A percentile compares a stretch with the other conserved stretches of the same genome.
These are phyloP conservation scores for Ogataea corticis DNA, from an alignment of 805 yeast genomes.

Conservation along the genomic window DNA sequence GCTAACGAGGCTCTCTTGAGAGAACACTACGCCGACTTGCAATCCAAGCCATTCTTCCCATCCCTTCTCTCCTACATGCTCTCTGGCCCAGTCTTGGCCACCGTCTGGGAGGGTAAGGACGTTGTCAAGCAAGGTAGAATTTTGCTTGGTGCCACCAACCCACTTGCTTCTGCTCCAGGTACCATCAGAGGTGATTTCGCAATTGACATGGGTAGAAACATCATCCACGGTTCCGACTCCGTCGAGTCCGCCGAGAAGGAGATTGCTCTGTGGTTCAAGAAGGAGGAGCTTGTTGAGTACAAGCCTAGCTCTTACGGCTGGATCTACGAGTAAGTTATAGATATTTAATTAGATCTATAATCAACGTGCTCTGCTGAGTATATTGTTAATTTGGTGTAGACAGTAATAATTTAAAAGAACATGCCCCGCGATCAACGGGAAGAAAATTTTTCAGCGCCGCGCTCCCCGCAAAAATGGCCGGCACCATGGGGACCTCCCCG, in stretches of 20 bases:
- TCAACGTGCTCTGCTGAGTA: too few relatives aligned
- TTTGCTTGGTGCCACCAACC: slow-evolving; percentile 99
- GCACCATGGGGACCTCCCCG: background rate
- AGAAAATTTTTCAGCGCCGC: slow-evolving; percentile 3
- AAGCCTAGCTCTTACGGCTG: slow-evolving; percentile 80
- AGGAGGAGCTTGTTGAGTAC: slow-evolving; percentile 93
- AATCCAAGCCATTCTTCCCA: slow-evolving; percentile 97
- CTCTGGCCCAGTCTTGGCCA: slow-evolving; percentile 98
- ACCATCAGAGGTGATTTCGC: slow-evolving; percentile 99
- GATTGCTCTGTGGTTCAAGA: slow-evolving; percentile 96
- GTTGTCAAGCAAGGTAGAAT: slow-evolving; percentile 98
- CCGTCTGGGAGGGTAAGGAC: slow-evolving; percentile 99
- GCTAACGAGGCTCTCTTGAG: slow-evolving; percentile 88
- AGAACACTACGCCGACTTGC: slow-evolving; percentile 94
- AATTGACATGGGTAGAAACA: slow-evolving; percentile 98
- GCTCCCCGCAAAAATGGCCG: background rate
- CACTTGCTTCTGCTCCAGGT: slow-evolving; percentile 96
- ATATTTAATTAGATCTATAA: too few relatives aligned
- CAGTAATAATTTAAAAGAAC: too few relatives aligned
- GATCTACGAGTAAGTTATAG: slow-evolving; percentile 79
- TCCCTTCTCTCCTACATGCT: slow-evolving; percentile 93
- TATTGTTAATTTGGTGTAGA: too few relatives aligned
- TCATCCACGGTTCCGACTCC: slow-evolving; percentile 98
- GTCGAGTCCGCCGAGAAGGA: slow-evolving; percentile 97
- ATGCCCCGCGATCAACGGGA: background rate